Base-by-base conservation (phyloP, 73 alveolate species). In the Paramecium primaurelia region DNA sequence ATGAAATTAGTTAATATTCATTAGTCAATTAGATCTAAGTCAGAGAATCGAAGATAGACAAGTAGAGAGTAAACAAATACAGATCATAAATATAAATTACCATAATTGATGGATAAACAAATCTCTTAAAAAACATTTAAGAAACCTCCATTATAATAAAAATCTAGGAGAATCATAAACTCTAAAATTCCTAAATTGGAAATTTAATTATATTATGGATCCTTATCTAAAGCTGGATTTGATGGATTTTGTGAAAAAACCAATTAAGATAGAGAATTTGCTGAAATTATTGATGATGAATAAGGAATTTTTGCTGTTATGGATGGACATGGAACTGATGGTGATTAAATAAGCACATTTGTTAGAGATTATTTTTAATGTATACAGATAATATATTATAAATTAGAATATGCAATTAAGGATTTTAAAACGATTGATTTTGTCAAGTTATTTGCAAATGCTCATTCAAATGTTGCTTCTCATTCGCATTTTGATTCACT, bases 251-350 rank as follows among this genome's bases (percentile, higher is more conserved):
- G 45, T 45, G 58, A 80, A 25, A 45, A 80, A 47, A 47, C 44
- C 10, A 80, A 80, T 26, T 47, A 80, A 44, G 91, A 80, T 18
- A 45, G 75, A 47, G 75, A 40, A 22, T 80, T 80, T 20, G 34
- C 73, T 10, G 44, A 45, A 32, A 26, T 32, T 6, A 80, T 80
- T 9, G 47, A 25, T 32, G 42, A 80, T 32, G 71, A 42, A 18
- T 25, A 80, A 47, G 91, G 77, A 25, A 36, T 42, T 2, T 80
- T 45, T 47, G 37, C 54, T 80, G 91, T 80, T 8, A 18, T 80
- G 71, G 91, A 80, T 80, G 91, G 91, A 32, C 91, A 80, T 80
- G 91, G 91, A 26, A 26, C 44, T 22, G 91, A 80, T 47, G 91
- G 91, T 12, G 77, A 80, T 22, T 16, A 45, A 26, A 64, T 80